A percentile compares a stretch with the other conserved stretches of the same genome.
Conservation (phyloP, 768 basidiomycete genomes). For the Boletus sp. region DNA sequence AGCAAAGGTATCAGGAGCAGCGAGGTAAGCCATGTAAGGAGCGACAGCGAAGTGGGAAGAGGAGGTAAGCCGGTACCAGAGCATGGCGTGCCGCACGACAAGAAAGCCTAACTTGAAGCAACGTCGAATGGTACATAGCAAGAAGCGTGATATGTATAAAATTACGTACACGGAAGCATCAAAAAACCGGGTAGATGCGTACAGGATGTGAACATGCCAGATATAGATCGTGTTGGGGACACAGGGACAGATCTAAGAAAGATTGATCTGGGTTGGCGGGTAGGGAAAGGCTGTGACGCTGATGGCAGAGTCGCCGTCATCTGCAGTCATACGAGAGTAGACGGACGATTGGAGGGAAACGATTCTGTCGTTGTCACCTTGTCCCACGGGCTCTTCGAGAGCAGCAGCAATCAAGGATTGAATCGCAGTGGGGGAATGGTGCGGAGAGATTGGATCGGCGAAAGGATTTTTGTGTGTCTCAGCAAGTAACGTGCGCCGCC, state of each 20-base stretch:
- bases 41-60: slow-evolving; percentile 1
- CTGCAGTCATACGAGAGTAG: slow-evolving; percentile 29
- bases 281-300: slow-evolving; percentile 31
- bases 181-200: slow-evolving; percentile 5
- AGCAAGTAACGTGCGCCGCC: slow-evolving; percentile 16
- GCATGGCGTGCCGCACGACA: slow-evolving; percentile 12
- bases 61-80: slow-evolving; percentile 15
- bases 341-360: slow-evolving; percentile 58
- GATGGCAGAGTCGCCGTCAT: slow-evolving; percentile 27
- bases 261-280: slow-evolving; percentile 22
- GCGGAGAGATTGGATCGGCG: slow-evolving; percentile 33
- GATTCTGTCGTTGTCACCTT: slow-evolving; percentile 47
- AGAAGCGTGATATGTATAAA: slow-evolving; percentile 10
- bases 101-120: slow-evolving; percentile 4
- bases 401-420: slow-evolving; percentile 68
- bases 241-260: slow-evolving; percentile 5
- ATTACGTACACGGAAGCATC: slow-evolving; percentile 15
- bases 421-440: slow-evolving; percentile 40
- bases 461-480: slow-evolving; percentile 40
- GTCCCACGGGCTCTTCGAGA: slow-evolving; percentile 50
- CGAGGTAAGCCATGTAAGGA: slow-evolving; percentile 15
- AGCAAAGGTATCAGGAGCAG: not conserved
- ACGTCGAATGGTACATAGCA: slow-evolving; percentile 4
- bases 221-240: not conserved
- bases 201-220: slow-evolving; percentile 7